These are phyloP conservation scores for Apiotrichum siamense DNA, from an alignment of 1,284 basidiomycete genomes.

Conservation along the genomic window DNA sequence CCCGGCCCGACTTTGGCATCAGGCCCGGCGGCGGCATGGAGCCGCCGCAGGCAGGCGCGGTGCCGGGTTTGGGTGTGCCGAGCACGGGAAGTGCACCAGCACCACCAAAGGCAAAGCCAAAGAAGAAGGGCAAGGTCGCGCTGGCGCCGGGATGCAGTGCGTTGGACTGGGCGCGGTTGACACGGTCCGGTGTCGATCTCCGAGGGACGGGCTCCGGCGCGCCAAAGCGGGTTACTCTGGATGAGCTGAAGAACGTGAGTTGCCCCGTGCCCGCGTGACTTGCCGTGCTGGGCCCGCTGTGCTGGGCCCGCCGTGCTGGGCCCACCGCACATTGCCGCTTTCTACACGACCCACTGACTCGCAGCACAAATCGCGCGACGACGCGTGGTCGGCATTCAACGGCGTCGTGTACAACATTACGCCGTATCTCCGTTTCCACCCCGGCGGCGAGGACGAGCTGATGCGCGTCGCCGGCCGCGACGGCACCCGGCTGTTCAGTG, in stretches of 20 bases:
- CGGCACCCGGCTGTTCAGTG: conserved; percentile 89
- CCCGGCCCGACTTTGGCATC: conserved; percentile 35
- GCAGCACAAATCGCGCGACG: conserved; percentile 54
- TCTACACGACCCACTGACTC: too few relatives aligned
- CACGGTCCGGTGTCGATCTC: conserved; percentile 69
- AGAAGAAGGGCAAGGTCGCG: conserved; percentile 70
- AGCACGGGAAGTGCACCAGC: too few relatives aligned
- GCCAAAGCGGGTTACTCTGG: conserved; percentile 70
- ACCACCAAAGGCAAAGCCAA: conserved; percentile 47
- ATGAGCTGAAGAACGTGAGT: conserved; percentile 76
- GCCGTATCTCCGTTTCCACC: conserved; percentile 84
- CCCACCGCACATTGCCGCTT: too few relatives aligned
- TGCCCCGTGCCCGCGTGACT: background rate
- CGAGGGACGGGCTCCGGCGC: conserved; percentile 52
- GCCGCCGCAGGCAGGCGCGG: background rate
- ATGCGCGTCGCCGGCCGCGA: conserved; percentile 95
- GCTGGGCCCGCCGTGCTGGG: too few relatives aligned
- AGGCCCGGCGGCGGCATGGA: conserved; percentile 28
- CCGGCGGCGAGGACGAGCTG: conserved; percentile 86
- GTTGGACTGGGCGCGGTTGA: conserved; percentile 89
- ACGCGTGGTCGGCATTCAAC: conserved; percentile 89
- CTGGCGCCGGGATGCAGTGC: conserved; percentile 87
- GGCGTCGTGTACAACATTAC: conserved; percentile 98
- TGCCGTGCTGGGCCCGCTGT: background rate
- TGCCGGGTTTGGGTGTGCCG: too few relatives aligned